Conservation (phyloP, 2,329 filamentous ascomycete genomes). For the Periconia sp. region DNA sequence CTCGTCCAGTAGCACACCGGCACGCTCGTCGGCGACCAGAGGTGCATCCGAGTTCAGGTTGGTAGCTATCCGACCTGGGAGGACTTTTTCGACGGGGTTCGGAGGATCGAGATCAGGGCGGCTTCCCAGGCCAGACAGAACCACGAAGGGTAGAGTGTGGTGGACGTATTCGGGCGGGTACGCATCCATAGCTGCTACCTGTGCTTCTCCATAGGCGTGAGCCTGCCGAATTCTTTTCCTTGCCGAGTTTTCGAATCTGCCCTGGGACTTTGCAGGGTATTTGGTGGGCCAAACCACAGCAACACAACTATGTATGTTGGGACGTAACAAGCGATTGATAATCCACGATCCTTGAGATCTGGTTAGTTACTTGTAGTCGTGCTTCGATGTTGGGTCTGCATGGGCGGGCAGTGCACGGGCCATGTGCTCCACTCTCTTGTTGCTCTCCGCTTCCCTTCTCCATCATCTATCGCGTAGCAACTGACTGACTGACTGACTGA, state of each 20-base stretch:
- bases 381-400: no score
- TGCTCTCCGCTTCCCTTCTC: not conserved
- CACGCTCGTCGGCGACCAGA: slow-evolving; percentile 64
- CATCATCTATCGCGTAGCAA: not conserved
- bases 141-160: slow-evolving; percentile 82
- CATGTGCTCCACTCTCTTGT: not conserved
- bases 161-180: slow-evolving; percentile 78
- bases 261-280: slow-evolving; percentile 2
- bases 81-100: slow-evolving; percentile 47
- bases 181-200: slow-evolving; percentile 65
- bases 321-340: no score
- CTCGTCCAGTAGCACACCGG: slow-evolving; percentile 64
- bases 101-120: slow-evolving; percentile 38
- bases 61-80: slow-evolving; percentile 53
- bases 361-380: no score
- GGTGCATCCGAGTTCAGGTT: slow-evolving; percentile 72
- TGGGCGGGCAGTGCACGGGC: not conserved
- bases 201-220: slow-evolving; percentile 26
- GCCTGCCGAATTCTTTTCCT: not conserved
- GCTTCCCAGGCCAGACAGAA: slow-evolving; percentile 72
- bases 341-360: no score
- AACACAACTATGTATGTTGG: no score
- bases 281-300: not conserved
- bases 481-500: not conserved
- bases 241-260: not conserved